Evolutionary conservation across 805 yeast species (phyloP).

Genomic region (Ogataea pignaliae): DNA sequence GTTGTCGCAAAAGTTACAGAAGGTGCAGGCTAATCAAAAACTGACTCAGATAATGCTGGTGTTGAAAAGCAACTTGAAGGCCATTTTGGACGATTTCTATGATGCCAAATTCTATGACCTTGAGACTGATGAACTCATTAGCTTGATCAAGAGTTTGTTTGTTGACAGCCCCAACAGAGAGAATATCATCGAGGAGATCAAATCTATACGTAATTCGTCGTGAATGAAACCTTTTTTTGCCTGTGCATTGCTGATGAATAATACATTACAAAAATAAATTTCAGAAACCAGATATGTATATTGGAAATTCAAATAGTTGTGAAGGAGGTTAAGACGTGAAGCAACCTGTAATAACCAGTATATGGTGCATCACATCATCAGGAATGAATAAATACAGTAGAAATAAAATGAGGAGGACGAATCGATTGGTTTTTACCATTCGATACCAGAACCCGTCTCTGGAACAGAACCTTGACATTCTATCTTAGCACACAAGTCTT

Average conservation of each 20-base stretch:
- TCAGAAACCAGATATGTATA: too few species aligned
- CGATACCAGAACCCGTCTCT: constrained; percentile 24
- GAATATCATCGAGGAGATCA: constrained; percentile 41
- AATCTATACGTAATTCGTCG: constrained; percentile 26
- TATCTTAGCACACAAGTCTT: constrained; percentile 43
- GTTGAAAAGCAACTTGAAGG: constrained; percentile 34
- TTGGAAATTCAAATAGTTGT: too few species aligned
- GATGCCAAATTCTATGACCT: constrained; percentile 49
- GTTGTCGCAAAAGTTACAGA: constrained; percentile 9
- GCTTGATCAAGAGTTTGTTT: constrained; percentile 39
- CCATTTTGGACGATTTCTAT: constrained; percentile 45
- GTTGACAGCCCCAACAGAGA: constrained; percentile 43
- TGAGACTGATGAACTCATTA: constrained; percentile 41
- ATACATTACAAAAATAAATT: neutral
- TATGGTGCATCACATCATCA: too few species aligned
- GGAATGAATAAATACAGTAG: neutral
- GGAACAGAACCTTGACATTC: constrained; percentile 47
- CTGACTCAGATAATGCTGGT: constrained; percentile 25
- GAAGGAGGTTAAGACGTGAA: too few species aligned
- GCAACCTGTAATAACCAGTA: too few species aligned
- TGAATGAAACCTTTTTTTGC: neutral
- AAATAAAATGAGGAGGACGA: neutral
- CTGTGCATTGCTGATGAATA: too few species aligned
- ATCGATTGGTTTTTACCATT: constrained; percentile 17
- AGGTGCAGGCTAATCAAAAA: constrained; percentile 24